These are phyloP conservation scores for Angomonas ambiguus DNA, from an alignment of 208 protist species.

Conservation along the genomic window DNA sequence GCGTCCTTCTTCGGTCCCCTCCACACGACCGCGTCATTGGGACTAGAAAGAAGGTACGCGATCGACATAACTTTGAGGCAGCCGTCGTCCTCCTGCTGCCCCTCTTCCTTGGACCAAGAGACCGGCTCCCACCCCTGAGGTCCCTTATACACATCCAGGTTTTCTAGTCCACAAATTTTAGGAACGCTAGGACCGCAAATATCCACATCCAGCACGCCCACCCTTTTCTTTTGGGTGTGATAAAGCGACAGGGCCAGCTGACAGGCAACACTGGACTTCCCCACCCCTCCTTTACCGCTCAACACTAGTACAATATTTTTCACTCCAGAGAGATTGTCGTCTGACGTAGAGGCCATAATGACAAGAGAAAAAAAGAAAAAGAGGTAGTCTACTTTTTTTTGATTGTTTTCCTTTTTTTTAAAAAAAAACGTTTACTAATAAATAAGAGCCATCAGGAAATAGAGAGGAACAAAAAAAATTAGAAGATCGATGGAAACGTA, in stretches of 20 bases:
- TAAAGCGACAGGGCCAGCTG: slow-evolving; percentile 94
- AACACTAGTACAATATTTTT: slow-evolving; percentile 98
- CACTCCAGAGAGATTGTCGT: slow-evolving; percentile 57
- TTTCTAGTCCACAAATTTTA: slow-evolving; percentile 96
- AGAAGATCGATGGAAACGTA: too few species aligned
- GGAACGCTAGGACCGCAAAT: slow-evolving; percentile 93
- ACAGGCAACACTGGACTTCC: slow-evolving; percentile 97
- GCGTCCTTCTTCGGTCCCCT: slow-evolving; percentile 91
- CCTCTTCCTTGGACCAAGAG: slow-evolving; percentile 16
- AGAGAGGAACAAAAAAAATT: too few species aligned
- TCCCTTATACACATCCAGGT: slow-evolving; percentile 82
- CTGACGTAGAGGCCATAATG: too few species aligned
- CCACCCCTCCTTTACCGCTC: slow-evolving; percentile 99
- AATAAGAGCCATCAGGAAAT: too few species aligned
- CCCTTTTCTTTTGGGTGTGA: slow-evolving; percentile 56
- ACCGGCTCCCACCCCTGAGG: slow-evolving; percentile 83
- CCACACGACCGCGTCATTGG: slow-evolving; percentile 98
- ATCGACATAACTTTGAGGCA: slow-evolving; percentile 94
- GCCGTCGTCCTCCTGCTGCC: background rate
- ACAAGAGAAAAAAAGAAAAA: background rate
- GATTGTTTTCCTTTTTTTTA: too few species aligned
- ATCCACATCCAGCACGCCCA: slow-evolving; percentile 91
- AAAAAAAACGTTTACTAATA: background rate
- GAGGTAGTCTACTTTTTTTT: too few species aligned
- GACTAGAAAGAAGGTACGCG: slow-evolving; percentile 94